Conservation (phyloP, 768 basidiomycete species). For the Leccinum olivaceopallidum region DNA sequence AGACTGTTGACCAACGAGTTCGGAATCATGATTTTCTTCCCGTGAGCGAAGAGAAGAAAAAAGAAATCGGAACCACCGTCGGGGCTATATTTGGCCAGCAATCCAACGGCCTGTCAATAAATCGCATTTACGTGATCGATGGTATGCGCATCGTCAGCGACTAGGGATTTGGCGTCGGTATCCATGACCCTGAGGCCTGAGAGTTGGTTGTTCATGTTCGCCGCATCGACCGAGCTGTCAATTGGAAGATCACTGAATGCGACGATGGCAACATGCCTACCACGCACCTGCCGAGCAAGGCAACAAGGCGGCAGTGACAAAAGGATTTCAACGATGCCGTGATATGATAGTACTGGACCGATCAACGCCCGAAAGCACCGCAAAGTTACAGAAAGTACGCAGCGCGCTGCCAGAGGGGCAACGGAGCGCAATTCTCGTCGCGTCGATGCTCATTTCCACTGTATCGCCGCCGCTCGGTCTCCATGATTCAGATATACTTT, state of each 20-base stretch:
- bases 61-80: background rate
- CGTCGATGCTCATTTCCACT: background rate
- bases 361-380: background rate
- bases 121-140: background rate
- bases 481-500: background rate
- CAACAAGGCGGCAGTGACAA: no score
- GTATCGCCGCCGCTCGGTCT: background rate
- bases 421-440: background rate
- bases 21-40: conserved; percentile 1
- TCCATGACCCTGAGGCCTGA: background rate
- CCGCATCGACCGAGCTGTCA: background rate
- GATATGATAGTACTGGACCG: no score
- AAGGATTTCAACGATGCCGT: background rate
- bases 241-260: background rate
- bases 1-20: conserved; percentile 2
- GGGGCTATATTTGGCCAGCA: background rate
- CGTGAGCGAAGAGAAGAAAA: background rate
- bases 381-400: no score
- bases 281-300: no score
- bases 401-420: background rate
- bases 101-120: background rate
- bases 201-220: background rate
- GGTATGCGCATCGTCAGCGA: background rate
- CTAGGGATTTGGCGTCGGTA: background rate
- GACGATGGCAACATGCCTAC: no score